Evolutionary conservation across 2,329 filamentous ascomycete genomes (phyloP).

Genomic region (Penicillium sclerotigenum): DNA sequence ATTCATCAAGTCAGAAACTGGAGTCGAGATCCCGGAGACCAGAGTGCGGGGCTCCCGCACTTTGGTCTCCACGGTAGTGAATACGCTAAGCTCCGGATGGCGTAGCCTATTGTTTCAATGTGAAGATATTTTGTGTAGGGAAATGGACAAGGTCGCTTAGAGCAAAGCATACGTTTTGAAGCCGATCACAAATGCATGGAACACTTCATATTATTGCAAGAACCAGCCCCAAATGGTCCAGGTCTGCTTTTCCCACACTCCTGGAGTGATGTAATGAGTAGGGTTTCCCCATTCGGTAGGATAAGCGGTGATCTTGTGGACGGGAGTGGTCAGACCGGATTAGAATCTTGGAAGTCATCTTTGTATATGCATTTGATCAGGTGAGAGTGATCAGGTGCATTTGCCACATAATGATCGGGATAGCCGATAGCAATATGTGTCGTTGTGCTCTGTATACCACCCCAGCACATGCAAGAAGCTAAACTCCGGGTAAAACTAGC

Average conservation of each 20-base stretch:
- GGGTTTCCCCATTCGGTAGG: not conserved
- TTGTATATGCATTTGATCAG: not conserved
- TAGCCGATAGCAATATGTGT: not conserved
- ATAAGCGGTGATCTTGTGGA: not conserved
- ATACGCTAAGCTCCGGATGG: not conserved
- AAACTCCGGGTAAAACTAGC: not conserved
- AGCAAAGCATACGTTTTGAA: not conserved
- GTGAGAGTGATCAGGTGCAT: not conserved
- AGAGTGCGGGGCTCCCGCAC: not conserved
- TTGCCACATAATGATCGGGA: not conserved
- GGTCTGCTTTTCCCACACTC: not conserved
- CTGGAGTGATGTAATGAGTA: not conserved
- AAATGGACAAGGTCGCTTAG: not conserved
- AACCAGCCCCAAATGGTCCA: not conserved
- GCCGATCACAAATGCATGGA: not conserved
- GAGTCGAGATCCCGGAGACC: not conserved
- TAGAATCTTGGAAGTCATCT: not conserved
- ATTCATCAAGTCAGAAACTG: not conserved
- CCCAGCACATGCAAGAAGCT: not conserved
- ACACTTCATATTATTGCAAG: not conserved
- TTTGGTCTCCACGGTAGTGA: not conserved
- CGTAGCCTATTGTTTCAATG: not conserved
- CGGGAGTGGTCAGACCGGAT: not conserved
- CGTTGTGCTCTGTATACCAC: not conserved
- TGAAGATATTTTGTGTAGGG: not conserved